Evolutionary conservation across 495 filamentous ascomycete genomes (phyloP).

Genomic region (Penicillium simplicissimum): DNA sequence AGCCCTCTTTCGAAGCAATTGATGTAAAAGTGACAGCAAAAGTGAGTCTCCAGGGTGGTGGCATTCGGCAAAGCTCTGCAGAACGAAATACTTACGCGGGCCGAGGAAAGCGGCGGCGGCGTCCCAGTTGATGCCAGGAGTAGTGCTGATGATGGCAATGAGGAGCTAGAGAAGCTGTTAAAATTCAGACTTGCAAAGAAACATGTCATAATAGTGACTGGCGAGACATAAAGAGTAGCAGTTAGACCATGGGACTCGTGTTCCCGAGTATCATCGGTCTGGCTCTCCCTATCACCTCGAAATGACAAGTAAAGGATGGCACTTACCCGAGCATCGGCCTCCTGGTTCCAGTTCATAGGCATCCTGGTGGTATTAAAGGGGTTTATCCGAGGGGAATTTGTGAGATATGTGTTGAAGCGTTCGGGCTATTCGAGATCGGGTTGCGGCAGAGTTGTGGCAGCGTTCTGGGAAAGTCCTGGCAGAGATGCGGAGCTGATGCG

Average conservation of each 20-base stretch:
- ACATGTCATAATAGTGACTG: background rate
- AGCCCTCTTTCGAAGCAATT: no score
- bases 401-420: background rate
- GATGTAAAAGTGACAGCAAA: background rate
- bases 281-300: background rate
- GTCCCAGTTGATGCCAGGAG: conserved; percentile 1
- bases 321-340: conserved; percentile 16
- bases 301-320: background rate
- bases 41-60: background rate
- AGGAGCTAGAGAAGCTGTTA: conserved; percentile 3
- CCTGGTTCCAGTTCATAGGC: conserved; percentile 9
- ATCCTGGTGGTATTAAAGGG: background rate
- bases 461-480: no score
- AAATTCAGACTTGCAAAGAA: no score
- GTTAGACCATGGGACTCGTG: background rate
- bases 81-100: conserved; percentile 1
- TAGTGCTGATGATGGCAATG: background rate
- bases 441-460: no score
- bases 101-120: conserved; percentile 8
- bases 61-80: background rate
- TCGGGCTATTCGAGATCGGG: background rate
- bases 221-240: background rate
- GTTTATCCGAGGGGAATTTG: background rate
- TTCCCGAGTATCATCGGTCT: background rate
- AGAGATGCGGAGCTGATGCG: no score